These are phyloP conservation scores for Ceratocystis colombiana DNA, from an alignment of 2,329 filamentous ascomycete genomes.

Conservation along the genomic window DNA sequence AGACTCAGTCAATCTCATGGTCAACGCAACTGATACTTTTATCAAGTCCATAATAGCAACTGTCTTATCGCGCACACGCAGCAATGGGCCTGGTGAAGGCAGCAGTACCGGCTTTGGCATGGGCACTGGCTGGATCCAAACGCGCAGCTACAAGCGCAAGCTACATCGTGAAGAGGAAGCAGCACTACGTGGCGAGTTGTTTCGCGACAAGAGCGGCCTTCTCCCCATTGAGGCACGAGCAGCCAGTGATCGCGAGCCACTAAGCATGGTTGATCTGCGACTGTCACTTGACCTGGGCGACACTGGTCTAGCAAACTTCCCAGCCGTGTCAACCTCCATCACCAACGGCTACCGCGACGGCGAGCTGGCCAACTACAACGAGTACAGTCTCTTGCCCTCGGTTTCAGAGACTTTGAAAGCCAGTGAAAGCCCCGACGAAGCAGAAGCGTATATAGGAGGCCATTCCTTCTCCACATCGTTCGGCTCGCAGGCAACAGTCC, in stretches of 20 bases:
- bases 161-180: constrained; percentile 66
- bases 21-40: constrained; percentile 55
- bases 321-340: constrained; percentile 60
- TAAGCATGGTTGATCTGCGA: constrained; percentile 69
- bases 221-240: constrained; percentile 73
- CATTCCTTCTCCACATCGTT: constrained; percentile 25
- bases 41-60: constrained; percentile 56
- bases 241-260: constrained; percentile 57
- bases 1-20: constrained; percentile 55
- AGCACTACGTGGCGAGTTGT: constrained; percentile 60
- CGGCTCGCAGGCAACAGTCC: constrained; percentile 10
- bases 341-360: constrained; percentile 63
- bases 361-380: constrained; percentile 57
- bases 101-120: constrained; percentile 54
- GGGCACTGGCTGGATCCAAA: constrained; percentile 64
- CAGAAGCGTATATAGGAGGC: constrained; percentile 39
- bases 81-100: constrained; percentile 54
- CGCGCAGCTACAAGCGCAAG: constrained; percentile 64
- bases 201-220: constrained; percentile 64
- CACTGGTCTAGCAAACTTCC: constrained; percentile 65
- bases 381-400: constrained; percentile 46
- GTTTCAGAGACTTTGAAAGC: constrained; percentile 26
- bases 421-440: constrained; percentile 29
- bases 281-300: constrained; percentile 68
- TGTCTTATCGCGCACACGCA: constrained; percentile 53